These are phyloP conservation scores for Penicillium sp. DNA, from an alignment of 2,329 filamentous ascomycete genomes.

Conservation along the genomic window DNA sequence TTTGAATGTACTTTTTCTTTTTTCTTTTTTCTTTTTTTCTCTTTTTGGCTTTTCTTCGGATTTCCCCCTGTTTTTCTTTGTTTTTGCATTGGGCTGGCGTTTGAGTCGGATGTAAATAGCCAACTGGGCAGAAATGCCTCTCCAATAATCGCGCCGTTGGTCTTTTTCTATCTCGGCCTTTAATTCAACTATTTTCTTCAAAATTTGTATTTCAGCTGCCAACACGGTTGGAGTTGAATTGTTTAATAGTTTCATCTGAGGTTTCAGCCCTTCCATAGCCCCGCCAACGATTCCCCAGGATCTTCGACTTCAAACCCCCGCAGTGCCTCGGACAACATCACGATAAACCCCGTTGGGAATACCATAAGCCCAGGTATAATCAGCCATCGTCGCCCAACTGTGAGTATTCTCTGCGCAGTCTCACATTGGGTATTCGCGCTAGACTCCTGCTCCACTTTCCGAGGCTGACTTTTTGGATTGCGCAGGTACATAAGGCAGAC, in stretches of 20 bases:
- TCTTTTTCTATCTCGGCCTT: neutral
- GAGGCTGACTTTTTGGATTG: constrained; percentile 14
- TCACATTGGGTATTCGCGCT: neutral
- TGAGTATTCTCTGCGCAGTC: neutral
- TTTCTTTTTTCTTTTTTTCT: too few relatives aligned
- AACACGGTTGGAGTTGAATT: neutral
- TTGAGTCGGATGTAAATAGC: constrained; percentile 1
- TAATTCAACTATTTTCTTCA: neutral
- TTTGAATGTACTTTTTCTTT: constrained; percentile 2
- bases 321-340: neutral
- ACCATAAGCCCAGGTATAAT: neutral
- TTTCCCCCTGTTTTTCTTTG: neutral
- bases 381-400: neutral
- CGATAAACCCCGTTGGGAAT: neutral
- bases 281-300: neutral
- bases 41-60: too few relatives aligned
- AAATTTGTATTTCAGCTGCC: neutral
- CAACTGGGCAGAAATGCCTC: neutral
- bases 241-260: neutral
- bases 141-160: neutral
- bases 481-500: constrained; percentile 11
- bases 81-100: neutral
- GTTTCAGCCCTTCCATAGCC: neutral
- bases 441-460: constrained; percentile 1
- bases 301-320: constrained; percentile 1